Evolutionary conservation across 2,329 filamentous ascomycete species (phyloP), one percentile per base, ranked within the genome.

Genomic region (Orbilia javanica): DNA sequence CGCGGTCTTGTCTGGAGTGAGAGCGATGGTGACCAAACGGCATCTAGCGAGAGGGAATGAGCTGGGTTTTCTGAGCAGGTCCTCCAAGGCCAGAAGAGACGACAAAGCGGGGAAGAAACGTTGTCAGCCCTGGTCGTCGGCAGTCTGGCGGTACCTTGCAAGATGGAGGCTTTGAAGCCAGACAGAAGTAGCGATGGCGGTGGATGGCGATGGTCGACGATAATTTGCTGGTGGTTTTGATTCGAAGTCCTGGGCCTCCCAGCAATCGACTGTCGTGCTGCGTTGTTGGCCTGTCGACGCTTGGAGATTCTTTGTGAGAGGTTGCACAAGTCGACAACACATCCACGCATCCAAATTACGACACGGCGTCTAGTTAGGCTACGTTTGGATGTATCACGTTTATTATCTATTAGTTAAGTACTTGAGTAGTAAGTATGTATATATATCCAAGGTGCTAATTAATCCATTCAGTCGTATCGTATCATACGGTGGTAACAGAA

Each of bases 11-110:
- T 70, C 72, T 76, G 25, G 72, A 76, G 57, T 76, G 72, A 29
- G 72, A 76, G 29, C 72, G 72, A 66, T 76, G 72, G 57, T 76
- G 72, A 10, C 72, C 72, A 48, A 76, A 70, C 64, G 72, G 72
- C 72, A 76, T 76, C 65, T 69, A 76, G 62, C 52, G 53, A 60
- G 53, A 60, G 62, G 52, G 34, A 36, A 64, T 22, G 52, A 36
- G 50, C 20, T 52, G 22, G 46, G 46, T 36, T 36, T 11, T 34
- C 11, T 11, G 15, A 46, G 42, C 13, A 46, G 42, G n/a, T 36
- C 52, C 29, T 57, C 29, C 52, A 18, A 48, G 5, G 44, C 10
- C 6, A 4, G 20, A 25, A 29, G 39, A 22, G 60, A 25, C 4
- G 60, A 64, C 15, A 18, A 20, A 62, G 18, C n/a, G n/a, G n/a